Evolutionary conservation across 1,139 yeast genomes (phyloP).

Genomic region (Meyerozyma smithsonii): DNA sequence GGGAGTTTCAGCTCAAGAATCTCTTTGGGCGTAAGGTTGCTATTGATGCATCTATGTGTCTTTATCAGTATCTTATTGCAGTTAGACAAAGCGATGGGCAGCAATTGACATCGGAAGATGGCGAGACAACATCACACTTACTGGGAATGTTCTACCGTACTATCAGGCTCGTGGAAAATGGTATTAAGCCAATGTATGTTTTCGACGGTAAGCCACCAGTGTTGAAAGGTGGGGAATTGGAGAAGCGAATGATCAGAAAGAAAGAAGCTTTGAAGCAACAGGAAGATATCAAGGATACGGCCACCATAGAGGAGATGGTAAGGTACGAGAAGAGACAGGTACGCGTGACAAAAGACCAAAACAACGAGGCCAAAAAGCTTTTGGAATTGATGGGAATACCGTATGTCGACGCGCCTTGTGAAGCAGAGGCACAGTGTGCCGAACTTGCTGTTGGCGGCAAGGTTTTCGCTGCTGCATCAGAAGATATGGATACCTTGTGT

Average conservation of each 20-base stretch:
- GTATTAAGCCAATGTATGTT: slow-evolving; percentile 92
- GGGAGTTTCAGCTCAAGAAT: slow-evolving; percentile 74
- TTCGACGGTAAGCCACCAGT: slow-evolving; percentile 96
- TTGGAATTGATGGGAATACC: slow-evolving; percentile 93
- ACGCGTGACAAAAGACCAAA: slow-evolving; percentile 81
- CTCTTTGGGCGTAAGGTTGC: slow-evolving; percentile 94
- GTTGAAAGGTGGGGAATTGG: slow-evolving; percentile 87
- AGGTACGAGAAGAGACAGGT: slow-evolving; percentile 85
- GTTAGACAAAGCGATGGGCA: slow-evolving; percentile 97
- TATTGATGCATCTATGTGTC: slow-evolving; percentile 84
- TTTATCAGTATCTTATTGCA: slow-evolving; percentile 90
- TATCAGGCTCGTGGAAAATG: slow-evolving; percentile 79
- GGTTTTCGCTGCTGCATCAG: slow-evolving; percentile 96
- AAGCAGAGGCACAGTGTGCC: slow-evolving; percentile 99
- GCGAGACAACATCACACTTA: slow-evolving; percentile 92
- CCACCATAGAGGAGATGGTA: slow-evolving; percentile 71
- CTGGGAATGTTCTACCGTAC: slow-evolving; percentile 97
- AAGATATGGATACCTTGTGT: slow-evolving; percentile 97
- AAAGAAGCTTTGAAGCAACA: slow-evolving; percentile 79
- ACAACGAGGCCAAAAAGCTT: slow-evolving; percentile 84
- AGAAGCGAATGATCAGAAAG: slow-evolving; percentile 73
- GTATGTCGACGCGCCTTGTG: slow-evolving; percentile 89
- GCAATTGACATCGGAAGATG: slow-evolving; percentile 79
- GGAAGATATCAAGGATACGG: slow-evolving; percentile 72
- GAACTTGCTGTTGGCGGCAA: slow-evolving; percentile 81